Percentiles rank a stretch among this genome's conserved stretches.
phyloP scores from a whole-genome alignment of 2,329 filamentous ascomycete genomes.

The Aschersonia sp. region DNA sequence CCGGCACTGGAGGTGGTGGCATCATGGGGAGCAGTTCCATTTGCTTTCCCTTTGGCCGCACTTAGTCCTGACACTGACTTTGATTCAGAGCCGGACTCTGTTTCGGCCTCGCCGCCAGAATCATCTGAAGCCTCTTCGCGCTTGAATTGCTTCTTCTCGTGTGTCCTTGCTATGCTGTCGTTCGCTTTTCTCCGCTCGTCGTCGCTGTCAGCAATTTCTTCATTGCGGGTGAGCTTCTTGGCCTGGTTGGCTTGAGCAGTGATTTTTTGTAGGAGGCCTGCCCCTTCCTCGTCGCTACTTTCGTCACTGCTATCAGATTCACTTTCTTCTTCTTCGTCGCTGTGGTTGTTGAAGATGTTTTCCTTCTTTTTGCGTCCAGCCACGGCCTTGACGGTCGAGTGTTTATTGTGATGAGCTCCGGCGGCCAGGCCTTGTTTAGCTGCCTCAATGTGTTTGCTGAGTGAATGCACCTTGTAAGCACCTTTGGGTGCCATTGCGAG shows the following conservation, averaged over 20 bases:
- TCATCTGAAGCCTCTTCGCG: constrained; percentile 9
- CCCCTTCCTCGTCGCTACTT: not conserved
- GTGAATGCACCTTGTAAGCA: constrained; percentile 20
- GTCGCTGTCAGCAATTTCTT: constrained; percentile 28
- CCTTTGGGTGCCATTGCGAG: constrained; percentile 21
- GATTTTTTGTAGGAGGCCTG: not conserved
- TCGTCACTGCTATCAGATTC: constrained; percentile 10
- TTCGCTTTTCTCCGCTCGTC: constrained; percentile 18
- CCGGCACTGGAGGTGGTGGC: constrained; percentile 5
- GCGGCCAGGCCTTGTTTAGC: constrained; percentile 20
- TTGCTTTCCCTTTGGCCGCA: constrained; percentile 4
- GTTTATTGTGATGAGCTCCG: constrained; percentile 18
- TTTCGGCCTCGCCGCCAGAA: constrained; percentile 15
- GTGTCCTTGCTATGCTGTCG: constrained; percentile 7
- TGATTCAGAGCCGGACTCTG: constrained; percentile 9
- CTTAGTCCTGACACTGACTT: constrained; percentile 10
- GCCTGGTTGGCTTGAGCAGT: constrained; percentile 2
- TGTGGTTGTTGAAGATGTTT: constrained; percentile 17
- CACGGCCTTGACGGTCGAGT: constrained; percentile 10
- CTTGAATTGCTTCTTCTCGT: constrained; percentile 2
- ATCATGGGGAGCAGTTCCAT: constrained; percentile 1
- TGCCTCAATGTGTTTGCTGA: constrained; percentile 22
- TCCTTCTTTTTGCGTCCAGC: constrained; percentile 17
- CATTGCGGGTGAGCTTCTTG: constrained; percentile 16
- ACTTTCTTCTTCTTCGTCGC: constrained; percentile 17